Evolutionary conservation across 2,329 filamentous ascomycete genomes (phyloP).

Genomic region (Diplodia seriata): DNA sequence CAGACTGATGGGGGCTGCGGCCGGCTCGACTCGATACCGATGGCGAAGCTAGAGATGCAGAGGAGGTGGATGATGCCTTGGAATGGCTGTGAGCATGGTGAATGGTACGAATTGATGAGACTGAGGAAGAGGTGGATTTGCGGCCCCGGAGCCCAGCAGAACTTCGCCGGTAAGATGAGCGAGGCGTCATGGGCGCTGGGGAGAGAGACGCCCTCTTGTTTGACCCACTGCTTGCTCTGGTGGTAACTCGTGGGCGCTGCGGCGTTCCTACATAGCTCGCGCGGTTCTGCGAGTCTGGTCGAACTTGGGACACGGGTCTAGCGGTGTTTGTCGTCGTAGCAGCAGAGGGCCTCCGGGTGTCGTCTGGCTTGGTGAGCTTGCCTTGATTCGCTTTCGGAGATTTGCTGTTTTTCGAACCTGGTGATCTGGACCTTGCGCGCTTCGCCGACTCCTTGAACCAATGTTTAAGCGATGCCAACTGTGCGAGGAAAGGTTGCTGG

Average conservation of each 20-base stretch:
- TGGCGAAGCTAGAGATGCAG: constrained; percentile 65
- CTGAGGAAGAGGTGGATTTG: constrained; percentile 94
- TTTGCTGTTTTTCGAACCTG: constrained; percentile 34
- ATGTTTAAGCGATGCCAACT: constrained; percentile 71
- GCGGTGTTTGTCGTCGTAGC: constrained; percentile 41
- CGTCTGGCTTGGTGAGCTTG: constrained; percentile 41
- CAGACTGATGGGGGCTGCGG: constrained; percentile 80
- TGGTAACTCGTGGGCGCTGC: constrained; percentile 53
- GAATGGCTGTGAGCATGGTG: constrained; percentile 88
- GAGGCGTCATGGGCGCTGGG: constrained; percentile 85
- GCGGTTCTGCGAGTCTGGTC: constrained; percentile 48
- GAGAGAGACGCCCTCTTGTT: constrained; percentile 75
- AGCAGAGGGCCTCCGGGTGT: constrained; percentile 43
- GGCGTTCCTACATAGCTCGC: constrained; percentile 45
- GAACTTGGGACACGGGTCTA: constrained; percentile 44
- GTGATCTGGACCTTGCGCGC: constrained; percentile 52
- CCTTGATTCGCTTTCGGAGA: constrained; percentile 41
- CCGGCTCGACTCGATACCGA: constrained; percentile 61
- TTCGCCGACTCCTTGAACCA: constrained; percentile 75
- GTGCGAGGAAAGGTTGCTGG: constrained; percentile 69
- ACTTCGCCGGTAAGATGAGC: constrained; percentile 81
- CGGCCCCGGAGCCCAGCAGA: constrained; percentile 85
- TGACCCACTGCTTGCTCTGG: constrained; percentile 48
- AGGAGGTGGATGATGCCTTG: constrained; percentile 93
- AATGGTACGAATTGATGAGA: constrained; percentile 91